phyloP scores from a whole-genome alignment of 73 alveolate genomes.

The Blepharisma stoltei region DNA sequence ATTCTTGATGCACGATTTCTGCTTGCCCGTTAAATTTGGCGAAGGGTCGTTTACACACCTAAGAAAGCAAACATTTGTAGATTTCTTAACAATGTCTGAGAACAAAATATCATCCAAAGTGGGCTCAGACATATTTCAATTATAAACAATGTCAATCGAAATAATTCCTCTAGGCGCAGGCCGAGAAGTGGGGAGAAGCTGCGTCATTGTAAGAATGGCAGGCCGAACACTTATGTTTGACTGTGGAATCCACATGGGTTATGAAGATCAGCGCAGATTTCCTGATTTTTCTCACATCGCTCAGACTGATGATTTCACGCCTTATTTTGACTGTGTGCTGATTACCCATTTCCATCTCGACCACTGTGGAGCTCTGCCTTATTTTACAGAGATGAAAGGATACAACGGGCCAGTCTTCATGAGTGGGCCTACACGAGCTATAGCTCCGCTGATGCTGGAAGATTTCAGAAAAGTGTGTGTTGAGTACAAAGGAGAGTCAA shows the following conservation, averaged over 20 bases:
- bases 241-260: slow-evolving; percentile 96
- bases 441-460: slow-evolving; percentile 95
- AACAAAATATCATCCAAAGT: too few relatives aligned
- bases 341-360: slow-evolving; percentile 98
- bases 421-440: slow-evolving; percentile 96
- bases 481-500: slow-evolving; percentile 24
- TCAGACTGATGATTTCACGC: slow-evolving; percentile 17
- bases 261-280: slow-evolving; percentile 76
- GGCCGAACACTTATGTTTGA: slow-evolving; percentile 88
- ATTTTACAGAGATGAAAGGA: slow-evolving; percentile 90
- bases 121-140: too few relatives aligned
- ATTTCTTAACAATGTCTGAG: too few relatives aligned
- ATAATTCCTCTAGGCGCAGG: slow-evolving; percentile 97
- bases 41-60: too few relatives aligned
- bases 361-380: slow-evolving; percentile 98
- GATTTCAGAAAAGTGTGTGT: slow-evolving; percentile 82
- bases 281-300: slow-evolving; percentile 31
- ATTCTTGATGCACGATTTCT: too few relatives aligned
- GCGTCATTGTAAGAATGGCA: slow-evolving; percentile 84
- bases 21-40: too few relatives aligned
- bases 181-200: slow-evolving; percentile 95
- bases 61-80: too few relatives aligned
- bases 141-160: slow-evolving; percentile 63
- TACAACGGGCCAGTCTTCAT: slow-evolving; percentile 77
- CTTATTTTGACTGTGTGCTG: slow-evolving; percentile 71